phyloP scores from a whole-genome alignment of 1,139 yeast genomes.

The Geotrichum australiense region DNA sequence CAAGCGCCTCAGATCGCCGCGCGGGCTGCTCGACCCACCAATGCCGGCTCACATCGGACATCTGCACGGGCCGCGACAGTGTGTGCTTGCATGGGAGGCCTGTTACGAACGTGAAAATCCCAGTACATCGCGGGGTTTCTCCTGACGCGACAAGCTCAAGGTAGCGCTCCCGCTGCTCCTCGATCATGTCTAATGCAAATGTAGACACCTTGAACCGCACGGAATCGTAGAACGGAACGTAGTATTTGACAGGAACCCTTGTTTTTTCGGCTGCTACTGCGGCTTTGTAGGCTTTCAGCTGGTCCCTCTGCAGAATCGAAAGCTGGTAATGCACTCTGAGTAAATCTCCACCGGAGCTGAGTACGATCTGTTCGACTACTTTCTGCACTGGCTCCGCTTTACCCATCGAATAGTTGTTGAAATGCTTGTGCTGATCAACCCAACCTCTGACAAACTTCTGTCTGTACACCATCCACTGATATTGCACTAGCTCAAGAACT shows the following conservation, averaged over 20 bases:
- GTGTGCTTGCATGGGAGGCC: constrained; percentile 19
- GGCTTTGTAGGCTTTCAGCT: constrained; percentile 8
- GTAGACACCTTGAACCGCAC: constrained; percentile 17
- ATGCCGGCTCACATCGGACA: constrained; percentile 18
- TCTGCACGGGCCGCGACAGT: constrained; percentile 17
- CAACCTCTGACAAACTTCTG: constrained; percentile 18
- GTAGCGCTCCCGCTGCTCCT: constrained; percentile 18
- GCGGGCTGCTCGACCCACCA: constrained; percentile 16
- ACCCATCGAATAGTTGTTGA: constrained; percentile 19
- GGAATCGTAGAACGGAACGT: constrained; percentile 17
- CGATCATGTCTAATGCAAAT: constrained; percentile 18
- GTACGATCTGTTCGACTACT: constrained; percentile 10
- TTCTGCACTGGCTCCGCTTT: constrained; percentile 16
- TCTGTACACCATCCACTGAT: constrained; percentile 16
- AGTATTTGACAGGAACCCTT: constrained; percentile 15
- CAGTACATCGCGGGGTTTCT: constrained; percentile 16
- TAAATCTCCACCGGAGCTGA: constrained; percentile 15
- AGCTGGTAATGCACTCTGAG: constrained; percentile 14
- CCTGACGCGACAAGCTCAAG: constrained; percentile 13
- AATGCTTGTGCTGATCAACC: constrained; percentile 19
- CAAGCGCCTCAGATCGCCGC: not conserved
- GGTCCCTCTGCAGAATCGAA: constrained; percentile 8
- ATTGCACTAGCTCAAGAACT: constrained; percentile 12
- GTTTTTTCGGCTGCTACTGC: constrained; percentile 10
- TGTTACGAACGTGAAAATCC: constrained; percentile 17